These are phyloP conservation scores for Remersonia thermophila DNA, from an alignment of 2,329 filamentous ascomycete genomes.

Conservation along the genomic window DNA sequence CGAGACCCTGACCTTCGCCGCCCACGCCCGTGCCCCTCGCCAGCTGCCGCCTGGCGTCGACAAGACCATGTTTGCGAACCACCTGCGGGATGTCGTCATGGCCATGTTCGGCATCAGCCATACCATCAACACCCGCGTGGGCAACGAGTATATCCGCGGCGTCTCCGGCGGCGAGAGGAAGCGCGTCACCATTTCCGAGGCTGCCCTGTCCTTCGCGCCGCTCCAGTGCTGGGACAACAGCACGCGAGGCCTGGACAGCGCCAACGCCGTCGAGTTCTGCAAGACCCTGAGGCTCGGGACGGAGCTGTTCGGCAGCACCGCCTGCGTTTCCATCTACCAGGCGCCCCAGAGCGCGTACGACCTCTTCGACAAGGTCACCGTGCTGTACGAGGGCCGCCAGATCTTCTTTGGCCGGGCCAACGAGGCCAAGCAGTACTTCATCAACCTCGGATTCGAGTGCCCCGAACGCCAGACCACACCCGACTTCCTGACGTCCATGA, in stretches of 20 bases:
- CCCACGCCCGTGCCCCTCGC: slow-evolving; percentile 54
- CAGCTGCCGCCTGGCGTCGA: slow-evolving; percentile 46
- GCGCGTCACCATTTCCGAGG: slow-evolving; percentile 52
- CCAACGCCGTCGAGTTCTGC: slow-evolving; percentile 65
- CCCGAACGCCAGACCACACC: slow-evolving; percentile 55
- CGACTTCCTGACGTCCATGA: slow-evolving; percentile 63
- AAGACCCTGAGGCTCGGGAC: slow-evolving; percentile 56
- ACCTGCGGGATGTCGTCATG: slow-evolving; percentile 61
- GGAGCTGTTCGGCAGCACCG: slow-evolving; percentile 53
- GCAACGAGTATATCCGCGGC: slow-evolving; percentile 63
- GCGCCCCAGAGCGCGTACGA: slow-evolving; percentile 54
- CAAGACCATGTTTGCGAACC: slow-evolving; percentile 42
- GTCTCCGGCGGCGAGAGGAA: slow-evolving; percentile 64
- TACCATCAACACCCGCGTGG: slow-evolving; percentile 59
- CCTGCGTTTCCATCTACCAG: slow-evolving; percentile 64
- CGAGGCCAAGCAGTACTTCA: slow-evolving; percentile 51
- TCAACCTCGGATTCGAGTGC: slow-evolving; percentile 54
- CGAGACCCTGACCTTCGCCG: slow-evolving; percentile 68
- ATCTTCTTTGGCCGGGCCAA: slow-evolving; percentile 51
- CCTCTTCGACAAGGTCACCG: slow-evolving; percentile 45
- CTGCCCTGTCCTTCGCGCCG: slow-evolving; percentile 44
- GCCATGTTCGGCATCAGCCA: slow-evolving; percentile 64
- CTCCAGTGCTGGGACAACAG: slow-evolving; percentile 62
- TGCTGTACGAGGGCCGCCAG: slow-evolving; percentile 48
- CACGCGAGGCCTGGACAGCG: slow-evolving; percentile 61